Percentiles rank a stretch among this genome's conserved stretches.
Conservation (phyloP, 306 rosid species). For the Prunus salicina region DNA sequence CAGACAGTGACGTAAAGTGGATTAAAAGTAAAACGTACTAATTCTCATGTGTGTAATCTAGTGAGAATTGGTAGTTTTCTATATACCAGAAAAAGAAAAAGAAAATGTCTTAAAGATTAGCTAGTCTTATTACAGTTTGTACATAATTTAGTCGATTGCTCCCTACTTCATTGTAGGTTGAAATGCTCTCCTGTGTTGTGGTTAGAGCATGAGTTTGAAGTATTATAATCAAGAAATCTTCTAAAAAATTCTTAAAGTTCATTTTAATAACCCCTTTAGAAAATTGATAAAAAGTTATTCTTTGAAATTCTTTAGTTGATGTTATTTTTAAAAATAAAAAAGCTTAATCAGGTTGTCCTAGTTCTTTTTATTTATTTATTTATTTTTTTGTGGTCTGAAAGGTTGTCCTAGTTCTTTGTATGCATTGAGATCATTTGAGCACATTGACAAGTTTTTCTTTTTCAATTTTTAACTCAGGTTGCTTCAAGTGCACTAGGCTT, state of each 20-base stretch:
- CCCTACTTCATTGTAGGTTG: neutral
- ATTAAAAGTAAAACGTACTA: neutral
- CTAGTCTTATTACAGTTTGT: neutral
- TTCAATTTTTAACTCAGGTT: slow-evolving; percentile 46
- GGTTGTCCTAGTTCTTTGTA: slow-evolving; percentile 2
- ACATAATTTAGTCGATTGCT: neutral
- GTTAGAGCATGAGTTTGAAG: neutral
- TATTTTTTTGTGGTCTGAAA: neutral
- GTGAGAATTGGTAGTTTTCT: neutral
- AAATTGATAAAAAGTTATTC: neutral
- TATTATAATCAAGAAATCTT: neutral
- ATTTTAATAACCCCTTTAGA: neutral
- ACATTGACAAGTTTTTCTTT: neutral
- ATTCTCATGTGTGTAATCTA: neutral
- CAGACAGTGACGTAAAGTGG: neutral
- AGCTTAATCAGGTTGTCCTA: slow-evolving; percentile 12
- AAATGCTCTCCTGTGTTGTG: neutral
- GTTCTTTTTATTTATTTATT: slow-evolving; percentile 8
- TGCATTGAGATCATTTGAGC: slow-evolving; percentile 9
- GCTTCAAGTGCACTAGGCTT: slow-evolving; percentile 95
- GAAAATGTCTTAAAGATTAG: neutral
- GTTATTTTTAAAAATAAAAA: neutral
- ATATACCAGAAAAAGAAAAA: neutral
- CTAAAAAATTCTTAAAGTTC: neutral
- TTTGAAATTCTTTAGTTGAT: neutral